Conservation (phyloP, 768 basidiomycete genomes). For the Trametes elegans region DNA sequence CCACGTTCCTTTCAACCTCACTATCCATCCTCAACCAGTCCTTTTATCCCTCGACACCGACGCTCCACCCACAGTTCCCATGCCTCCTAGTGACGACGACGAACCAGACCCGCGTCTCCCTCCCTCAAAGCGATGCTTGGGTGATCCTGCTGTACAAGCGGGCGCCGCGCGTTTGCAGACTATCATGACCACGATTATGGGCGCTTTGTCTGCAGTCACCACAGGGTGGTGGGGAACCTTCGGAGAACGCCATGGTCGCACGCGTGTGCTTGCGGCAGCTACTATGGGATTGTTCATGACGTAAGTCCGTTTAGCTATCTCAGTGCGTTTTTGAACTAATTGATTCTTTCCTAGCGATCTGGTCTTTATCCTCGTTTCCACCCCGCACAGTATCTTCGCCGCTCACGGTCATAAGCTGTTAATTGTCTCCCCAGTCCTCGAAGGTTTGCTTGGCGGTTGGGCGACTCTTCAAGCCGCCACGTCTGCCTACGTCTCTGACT, state of each 20-base stretch:
- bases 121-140: slow-evolving; percentile 39
- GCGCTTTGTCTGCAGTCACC: slow-evolving; percentile 73
- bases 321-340: too few species aligned
- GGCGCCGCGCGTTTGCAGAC: slow-evolving; percentile 74
- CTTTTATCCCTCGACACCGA: too few species aligned
- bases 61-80: too few species aligned
- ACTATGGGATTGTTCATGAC: slow-evolving; percentile 70
- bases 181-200: slow-evolving; percentile 74
- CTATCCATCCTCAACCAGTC: slow-evolving; percentile 1
- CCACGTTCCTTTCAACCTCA: background rate
- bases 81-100: slow-evolving; percentile 32
- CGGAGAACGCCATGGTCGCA: slow-evolving; percentile 76
- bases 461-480: slow-evolving; percentile 61
- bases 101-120: slow-evolving; percentile 39
- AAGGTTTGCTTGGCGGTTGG: slow-evolving; percentile 82
- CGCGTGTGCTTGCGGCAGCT: slow-evolving; percentile 64
- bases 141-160: slow-evolving; percentile 59
- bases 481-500: slow-evolving; percentile 70
- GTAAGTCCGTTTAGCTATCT: too few species aligned
- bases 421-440: slow-evolving; percentile 72
- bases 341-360: too few species aligned
- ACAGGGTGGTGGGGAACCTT: slow-evolving; percentile 87
- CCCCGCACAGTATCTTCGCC: slow-evolving; percentile 53
- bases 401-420: slow-evolving; percentile 72
- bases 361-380: slow-evolving; percentile 76